Conservation (phyloP, 805 yeast species). For the Schwanniomyces polymorphus region DNA sequence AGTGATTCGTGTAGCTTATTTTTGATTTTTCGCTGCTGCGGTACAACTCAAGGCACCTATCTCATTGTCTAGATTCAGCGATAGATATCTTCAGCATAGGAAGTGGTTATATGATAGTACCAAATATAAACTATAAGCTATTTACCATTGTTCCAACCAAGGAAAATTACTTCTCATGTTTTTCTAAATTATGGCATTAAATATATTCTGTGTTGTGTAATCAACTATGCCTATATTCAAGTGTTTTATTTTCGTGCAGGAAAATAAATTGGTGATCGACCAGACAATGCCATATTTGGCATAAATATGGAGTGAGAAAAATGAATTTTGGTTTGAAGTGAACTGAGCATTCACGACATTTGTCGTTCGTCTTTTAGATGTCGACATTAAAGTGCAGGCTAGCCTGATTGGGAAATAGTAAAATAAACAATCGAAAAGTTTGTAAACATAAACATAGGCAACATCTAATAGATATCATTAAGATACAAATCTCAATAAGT, state of each 20-base stretch:
- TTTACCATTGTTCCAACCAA: neutral
- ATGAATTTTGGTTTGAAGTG: too few relatives aligned
- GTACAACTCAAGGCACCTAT: neutral
- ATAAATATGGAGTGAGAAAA: too few relatives aligned
- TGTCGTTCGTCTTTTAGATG: too few relatives aligned
- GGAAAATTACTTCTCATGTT: too few relatives aligned
- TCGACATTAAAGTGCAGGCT: neutral
- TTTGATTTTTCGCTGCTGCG: neutral
- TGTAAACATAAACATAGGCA: conserved; percentile 1
- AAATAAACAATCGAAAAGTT: conserved; percentile 1
- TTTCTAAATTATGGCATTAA: too few relatives aligned
- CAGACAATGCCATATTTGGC: too few relatives aligned
- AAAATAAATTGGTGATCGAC: too few relatives aligned
- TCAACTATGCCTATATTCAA: too few relatives aligned
- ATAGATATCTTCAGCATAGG: neutral
- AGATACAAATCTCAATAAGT: neutral
- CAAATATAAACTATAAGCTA: neutral
- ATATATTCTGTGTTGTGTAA: too few relatives aligned
- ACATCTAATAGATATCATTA: neutral
- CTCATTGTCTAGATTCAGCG: neutral
- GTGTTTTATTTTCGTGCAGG: too few relatives aligned
- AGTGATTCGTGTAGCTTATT: neutral
- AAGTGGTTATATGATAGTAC: neutral
- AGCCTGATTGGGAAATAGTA: neutral
- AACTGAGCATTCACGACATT: neutral